These are phyloP conservation scores for Fusarium buharicum DNA, from an alignment of 2,329 filamentous ascomycete species.

Conservation along the genomic window DNA sequence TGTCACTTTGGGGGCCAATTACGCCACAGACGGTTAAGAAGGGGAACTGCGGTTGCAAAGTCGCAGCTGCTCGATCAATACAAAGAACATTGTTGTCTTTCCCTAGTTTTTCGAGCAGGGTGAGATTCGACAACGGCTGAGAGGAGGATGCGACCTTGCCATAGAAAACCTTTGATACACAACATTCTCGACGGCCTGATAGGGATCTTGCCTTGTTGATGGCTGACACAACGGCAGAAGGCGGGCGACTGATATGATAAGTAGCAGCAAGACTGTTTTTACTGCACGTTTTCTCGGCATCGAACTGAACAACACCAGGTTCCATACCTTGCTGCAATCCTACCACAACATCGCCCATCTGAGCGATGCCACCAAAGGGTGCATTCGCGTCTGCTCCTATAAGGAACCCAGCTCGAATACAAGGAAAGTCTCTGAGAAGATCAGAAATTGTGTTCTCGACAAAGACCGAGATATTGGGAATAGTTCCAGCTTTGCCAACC, in stretches of 20 bases:
- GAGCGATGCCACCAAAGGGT: neutral
- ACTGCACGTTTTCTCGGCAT: fast-evolving
- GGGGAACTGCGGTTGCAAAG: neutral
- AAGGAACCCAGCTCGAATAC: neutral
- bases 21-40: neutral
- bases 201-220: fast-evolving
- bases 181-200: fast-evolving
- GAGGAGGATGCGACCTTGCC: slow-evolving; percentile 3
- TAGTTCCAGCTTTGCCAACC: fast-evolving
- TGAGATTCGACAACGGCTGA: fast-evolving
- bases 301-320: neutral
- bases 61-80: neutral
- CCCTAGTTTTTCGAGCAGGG: fast-evolving
- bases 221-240: fast-evolving
- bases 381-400: neutral
- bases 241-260: fast-evolving
- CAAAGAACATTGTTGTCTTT: neutral
- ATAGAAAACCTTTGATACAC: fast-evolving
- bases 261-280: neutral
- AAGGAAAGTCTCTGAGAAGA: fast-evolving
- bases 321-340: neutral
- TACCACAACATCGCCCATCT: slow-evolving; percentile 1
- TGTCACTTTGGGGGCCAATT: too few relatives aligned
- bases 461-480: fast-evolving
- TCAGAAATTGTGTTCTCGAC: neutral